Conservation (phyloP, 2,329 filamentous ascomycete genomes). For the Aspergillus melleus region DNA sequence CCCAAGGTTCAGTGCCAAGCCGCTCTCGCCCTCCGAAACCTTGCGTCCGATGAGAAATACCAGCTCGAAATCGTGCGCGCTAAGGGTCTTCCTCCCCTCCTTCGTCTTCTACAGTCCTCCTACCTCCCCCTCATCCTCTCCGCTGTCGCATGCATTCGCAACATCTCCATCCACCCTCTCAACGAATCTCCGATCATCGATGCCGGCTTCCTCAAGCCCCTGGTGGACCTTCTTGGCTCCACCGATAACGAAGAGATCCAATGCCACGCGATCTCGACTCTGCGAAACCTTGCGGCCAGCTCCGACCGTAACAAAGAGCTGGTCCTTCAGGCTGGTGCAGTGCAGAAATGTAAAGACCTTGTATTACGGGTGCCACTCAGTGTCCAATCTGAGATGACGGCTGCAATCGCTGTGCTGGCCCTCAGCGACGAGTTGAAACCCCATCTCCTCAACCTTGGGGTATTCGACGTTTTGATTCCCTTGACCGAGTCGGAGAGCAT, state of each 20-base stretch:
- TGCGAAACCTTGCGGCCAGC: constrained; percentile 92
- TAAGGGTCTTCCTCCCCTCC: constrained; percentile 77
- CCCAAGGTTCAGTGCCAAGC: constrained; percentile 98
- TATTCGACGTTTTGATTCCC: constrained; percentile 95
- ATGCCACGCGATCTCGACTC: constrained; percentile 95
- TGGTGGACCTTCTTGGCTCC: constrained; percentile 90
- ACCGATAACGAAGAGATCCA: constrained; percentile 99
- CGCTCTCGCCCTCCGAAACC: constrained; percentile 86
- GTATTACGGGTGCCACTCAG: constrained; percentile 90
- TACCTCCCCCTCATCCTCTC: constrained; percentile 95
- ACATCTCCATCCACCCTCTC: constrained; percentile 96
- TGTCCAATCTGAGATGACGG: constrained; percentile 98
- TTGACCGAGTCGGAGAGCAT: constrained; percentile 94
- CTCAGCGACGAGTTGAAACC: constrained; percentile 94
- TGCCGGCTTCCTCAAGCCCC: constrained; percentile 87
- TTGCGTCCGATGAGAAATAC: constrained; percentile 98
- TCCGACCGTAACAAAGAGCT: constrained; percentile 97
- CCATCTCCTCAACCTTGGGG: constrained; percentile 83
- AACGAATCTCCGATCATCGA: constrained; percentile 99
- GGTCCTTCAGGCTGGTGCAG: constrained; percentile 93
- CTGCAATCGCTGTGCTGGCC: constrained; percentile 94
- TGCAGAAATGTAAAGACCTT: constrained; percentile 97
- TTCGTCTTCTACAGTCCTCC: constrained; percentile 88
- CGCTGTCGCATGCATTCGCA: constrained; percentile 95
- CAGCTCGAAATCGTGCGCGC: constrained; percentile 95